Conservation (phyloP, 768 basidiomycete genomes). For the Leucogyrophana mollusca region DNA sequence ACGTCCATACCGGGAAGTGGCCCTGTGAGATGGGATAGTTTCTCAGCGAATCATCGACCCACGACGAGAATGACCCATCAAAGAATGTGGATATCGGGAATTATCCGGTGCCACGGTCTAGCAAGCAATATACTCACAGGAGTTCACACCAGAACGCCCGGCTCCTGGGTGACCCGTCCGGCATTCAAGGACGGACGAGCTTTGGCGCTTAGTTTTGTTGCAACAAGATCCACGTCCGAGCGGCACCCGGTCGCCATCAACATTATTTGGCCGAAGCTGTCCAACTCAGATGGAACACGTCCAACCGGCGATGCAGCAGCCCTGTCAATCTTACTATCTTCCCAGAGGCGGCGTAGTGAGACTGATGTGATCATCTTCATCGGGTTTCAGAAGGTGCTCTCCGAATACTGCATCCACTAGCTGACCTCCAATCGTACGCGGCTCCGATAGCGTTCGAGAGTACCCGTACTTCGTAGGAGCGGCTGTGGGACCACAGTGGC, state of each 20-base stretch:
- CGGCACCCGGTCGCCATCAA: slow-evolving; percentile 13
- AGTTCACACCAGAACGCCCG: slow-evolving; percentile 10
- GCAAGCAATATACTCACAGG: slow-evolving; percentile 9
- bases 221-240: slow-evolving; percentile 2
- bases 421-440: background rate
- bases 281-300: background rate
- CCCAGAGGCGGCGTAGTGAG: slow-evolving; percentile 2
- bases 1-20: slow-evolving; percentile 11
- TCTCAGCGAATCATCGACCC: background rate
- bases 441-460: slow-evolving; percentile 10
- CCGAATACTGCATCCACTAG: background rate
- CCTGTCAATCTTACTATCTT: background rate
- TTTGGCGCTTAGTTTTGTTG: slow-evolving; percentile 1
- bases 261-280: slow-evolving; percentile 1
- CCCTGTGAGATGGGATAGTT: slow-evolving; percentile 1
- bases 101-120: slow-evolving; percentile 8
- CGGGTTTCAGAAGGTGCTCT: background rate
- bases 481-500: slow-evolving; percentile 5
- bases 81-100: slow-evolving; percentile 15
- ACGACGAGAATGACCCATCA: slow-evolving; percentile 8
- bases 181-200: slow-evolving; percentile 2
- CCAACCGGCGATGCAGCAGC: background rate
- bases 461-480: background rate
- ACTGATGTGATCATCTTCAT: background rate
- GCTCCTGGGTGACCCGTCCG: slow-evolving; percentile 13